Base-by-base conservation (phyloP, 176 grass and related monocot species). In the Tillandsia fasciculata region DNA sequence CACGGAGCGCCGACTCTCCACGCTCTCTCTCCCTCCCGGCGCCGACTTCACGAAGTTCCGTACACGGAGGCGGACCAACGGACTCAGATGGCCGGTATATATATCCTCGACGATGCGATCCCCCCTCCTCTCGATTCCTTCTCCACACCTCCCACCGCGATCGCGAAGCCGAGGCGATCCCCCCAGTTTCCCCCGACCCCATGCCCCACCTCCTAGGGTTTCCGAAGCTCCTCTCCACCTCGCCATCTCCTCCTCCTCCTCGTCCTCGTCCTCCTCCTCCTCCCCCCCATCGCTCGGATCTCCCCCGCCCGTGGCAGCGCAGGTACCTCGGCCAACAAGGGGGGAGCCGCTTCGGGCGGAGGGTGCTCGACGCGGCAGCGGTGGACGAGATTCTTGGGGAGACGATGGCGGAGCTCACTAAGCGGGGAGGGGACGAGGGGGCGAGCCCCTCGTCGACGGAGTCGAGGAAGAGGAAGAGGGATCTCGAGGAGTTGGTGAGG, bases 401-500 rank as follows among this genome's bases (percentile, higher is more conserved):
- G 33, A 42, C 33, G 33, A 7, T 5, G 33, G 33, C 33, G 33
- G 33, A 42, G 33, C 33, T 42, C 33, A 7, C 33, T 42, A 42
- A 42, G 33, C 1, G 78, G 70, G 26, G 42, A 71, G 33, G 52
- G 23, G 49, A 8, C 68, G 68, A 69, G 68, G 47, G 2, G 65
- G 51, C 67, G 42, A 56, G 11, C 8, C 59, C 51, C 51, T 29
- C 52, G 13, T 48, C 64, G 12, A 17, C 22, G 64, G 79, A 22
- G 8, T 63, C 42, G 15, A 63, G 52, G 12, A 68, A 65, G 64
- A 76, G 11, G 13, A 73, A 69, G 42, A 64, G 82, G 79, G 87
- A 88, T 72, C 70, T 87, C 33, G 76, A 65, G 74, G 71, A 50
- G 71, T 1, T 80, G 53, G 64, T 90, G 66, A 15, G 12, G 48